These are phyloP conservation scores for Mycosphaerelloides madeirae DNA, from an alignment of 2,329 filamentous ascomycete species.

Conservation along the genomic window DNA sequence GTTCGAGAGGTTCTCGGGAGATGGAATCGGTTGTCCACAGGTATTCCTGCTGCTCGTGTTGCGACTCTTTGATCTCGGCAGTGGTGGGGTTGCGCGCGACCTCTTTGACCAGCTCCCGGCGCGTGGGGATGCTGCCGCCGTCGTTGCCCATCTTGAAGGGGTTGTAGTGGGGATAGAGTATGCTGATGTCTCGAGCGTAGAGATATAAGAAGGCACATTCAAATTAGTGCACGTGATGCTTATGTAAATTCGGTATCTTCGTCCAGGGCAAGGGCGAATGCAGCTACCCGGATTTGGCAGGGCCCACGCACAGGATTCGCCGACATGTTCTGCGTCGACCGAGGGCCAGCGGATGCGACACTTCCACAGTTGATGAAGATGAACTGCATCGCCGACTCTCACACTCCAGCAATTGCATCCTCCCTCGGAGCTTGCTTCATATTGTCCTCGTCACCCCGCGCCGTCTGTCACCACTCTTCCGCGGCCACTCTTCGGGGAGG, in stretches of 20 bases:
- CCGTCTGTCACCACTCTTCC: neutral
- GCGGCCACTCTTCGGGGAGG: neutral
- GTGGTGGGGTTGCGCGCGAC: conserved; percentile 77
- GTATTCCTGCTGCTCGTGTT: conserved; percentile 78
- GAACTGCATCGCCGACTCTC: too few relatives aligned
- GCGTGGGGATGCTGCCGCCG: conserved; percentile 88
- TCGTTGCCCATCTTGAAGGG: conserved; percentile 78
- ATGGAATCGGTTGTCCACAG: conserved; percentile 84
- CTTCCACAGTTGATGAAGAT: too few relatives aligned
- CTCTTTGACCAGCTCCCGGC: conserved; percentile 92
- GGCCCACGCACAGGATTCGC: too few relatives aligned
- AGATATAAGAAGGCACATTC: too few relatives aligned
- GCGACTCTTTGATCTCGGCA: conserved; percentile 82
- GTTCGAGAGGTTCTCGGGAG: conserved; percentile 68
- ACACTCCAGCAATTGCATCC: neutral
- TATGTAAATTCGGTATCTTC: too few relatives aligned
- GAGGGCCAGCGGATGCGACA: too few relatives aligned
- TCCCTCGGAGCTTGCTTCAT: neutral
- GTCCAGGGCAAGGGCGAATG: too few relatives aligned
- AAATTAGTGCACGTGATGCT: too few relatives aligned
- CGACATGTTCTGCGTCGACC: too few relatives aligned
- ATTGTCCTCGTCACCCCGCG: neutral
- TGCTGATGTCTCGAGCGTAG: too few relatives aligned
- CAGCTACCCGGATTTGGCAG: too few relatives aligned
- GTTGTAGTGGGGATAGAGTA: too few relatives aligned